Percentiles rank a stretch among this genome's conserved stretches.
Evolutionary conservation across 1,284 basidiomycete genomes (phyloP).

Genomic region (Trichosporon sp.): DNA sequence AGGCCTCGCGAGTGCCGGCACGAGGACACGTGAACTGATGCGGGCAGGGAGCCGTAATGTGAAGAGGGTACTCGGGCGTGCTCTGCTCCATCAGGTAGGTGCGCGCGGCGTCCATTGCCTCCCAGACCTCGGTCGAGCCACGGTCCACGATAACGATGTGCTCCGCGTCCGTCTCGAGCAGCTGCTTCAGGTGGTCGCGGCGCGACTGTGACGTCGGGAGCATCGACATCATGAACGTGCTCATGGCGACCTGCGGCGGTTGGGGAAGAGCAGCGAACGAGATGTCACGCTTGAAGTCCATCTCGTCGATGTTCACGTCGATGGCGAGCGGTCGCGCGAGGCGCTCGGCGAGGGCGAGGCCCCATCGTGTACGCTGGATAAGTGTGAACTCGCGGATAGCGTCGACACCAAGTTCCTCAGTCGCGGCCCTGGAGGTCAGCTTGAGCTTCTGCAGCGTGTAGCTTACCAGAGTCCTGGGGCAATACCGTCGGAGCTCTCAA

Average conservation of each 20-base stretch:
- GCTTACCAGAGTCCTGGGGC: slow-evolving; percentile 59
- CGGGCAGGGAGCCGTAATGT: slow-evolving; percentile 69
- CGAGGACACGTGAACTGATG: slow-evolving; percentile 85
- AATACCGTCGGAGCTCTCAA: slow-evolving; percentile 56
- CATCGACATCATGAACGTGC: slow-evolving; percentile 80
- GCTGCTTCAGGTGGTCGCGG: slow-evolving; percentile 35
- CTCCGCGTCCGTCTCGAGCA: slow-evolving; percentile 35
- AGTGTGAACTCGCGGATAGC: slow-evolving; percentile 33
- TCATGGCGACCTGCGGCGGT: slow-evolving; percentile 66
- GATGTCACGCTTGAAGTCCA: slow-evolving; percentile 37
- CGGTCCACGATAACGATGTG: slow-evolving; percentile 82
- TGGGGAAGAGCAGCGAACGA: slow-evolving; percentile 10
- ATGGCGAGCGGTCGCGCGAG: slow-evolving; percentile 18
- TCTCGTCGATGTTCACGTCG: slow-evolving; percentile 18
- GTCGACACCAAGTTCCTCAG: slow-evolving; percentile 47
- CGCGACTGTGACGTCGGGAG: slow-evolving; percentile 67
- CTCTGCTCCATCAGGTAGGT: slow-evolving; percentile 62
- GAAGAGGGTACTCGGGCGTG: slow-evolving; percentile 33
- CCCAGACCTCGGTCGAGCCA: slow-evolving; percentile 74
- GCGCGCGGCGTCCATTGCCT: slow-evolving; percentile 78
- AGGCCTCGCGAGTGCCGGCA: slow-evolving; percentile 60
- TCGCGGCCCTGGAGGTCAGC: slow-evolving; percentile 32
- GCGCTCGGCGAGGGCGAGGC: slow-evolving; percentile 44
- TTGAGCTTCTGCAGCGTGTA: not conserved
- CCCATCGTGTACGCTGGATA: slow-evolving; percentile 47